These are phyloP conservation scores for Bremia lactucae DNA, from an alignment of 352 stramenopile genomes.

Conservation along the genomic window DNA sequence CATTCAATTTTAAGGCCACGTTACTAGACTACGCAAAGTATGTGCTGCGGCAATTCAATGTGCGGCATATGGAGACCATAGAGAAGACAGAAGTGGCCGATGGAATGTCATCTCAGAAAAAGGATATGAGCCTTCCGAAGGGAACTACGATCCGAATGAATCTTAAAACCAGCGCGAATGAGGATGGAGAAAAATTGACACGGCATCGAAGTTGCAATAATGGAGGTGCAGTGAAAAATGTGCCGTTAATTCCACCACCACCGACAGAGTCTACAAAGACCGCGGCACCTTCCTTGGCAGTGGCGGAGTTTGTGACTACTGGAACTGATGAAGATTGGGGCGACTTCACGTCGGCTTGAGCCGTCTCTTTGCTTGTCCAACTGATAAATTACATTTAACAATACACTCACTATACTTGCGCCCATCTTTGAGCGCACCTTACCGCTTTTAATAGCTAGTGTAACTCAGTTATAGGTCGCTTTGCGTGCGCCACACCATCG, in stretches of 20 bases:
- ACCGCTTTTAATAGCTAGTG: too few species aligned
- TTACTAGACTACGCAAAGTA: constrained; percentile 83
- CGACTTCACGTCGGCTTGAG: constrained; percentile 72
- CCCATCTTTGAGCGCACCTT: too few species aligned
- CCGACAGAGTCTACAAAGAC: constrained; percentile 19
- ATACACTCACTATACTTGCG: too few species aligned
- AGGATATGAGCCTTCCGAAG: constrained; percentile 54
- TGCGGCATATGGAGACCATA: constrained; percentile 15
- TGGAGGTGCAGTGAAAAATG: constrained; percentile 25
- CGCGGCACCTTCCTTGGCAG: constrained; percentile 13
- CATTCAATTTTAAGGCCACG: constrained; percentile 82
- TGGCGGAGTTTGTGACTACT: constrained; percentile 13
- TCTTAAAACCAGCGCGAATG: constrained; percentile 33
- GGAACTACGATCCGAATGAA: constrained; percentile 75
- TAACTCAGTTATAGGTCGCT: too few species aligned
- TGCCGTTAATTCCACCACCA: constrained; percentile 49
- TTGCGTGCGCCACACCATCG: too few species aligned
- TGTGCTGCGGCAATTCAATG: constrained; percentile 43
- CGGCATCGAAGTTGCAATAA: constrained; percentile 19
- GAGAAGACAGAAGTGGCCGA: constrained; percentile 2
- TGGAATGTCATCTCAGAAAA: constrained; percentile 20
- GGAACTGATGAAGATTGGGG: constrained; percentile 69
- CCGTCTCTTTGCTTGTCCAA: too few species aligned
- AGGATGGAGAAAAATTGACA: constrained; percentile 17
- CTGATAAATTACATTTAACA: too few species aligned